These are phyloP conservation scores for Pythium dissimile DNA, from an alignment of 352 stramenopile species.

Conservation along the genomic window DNA sequence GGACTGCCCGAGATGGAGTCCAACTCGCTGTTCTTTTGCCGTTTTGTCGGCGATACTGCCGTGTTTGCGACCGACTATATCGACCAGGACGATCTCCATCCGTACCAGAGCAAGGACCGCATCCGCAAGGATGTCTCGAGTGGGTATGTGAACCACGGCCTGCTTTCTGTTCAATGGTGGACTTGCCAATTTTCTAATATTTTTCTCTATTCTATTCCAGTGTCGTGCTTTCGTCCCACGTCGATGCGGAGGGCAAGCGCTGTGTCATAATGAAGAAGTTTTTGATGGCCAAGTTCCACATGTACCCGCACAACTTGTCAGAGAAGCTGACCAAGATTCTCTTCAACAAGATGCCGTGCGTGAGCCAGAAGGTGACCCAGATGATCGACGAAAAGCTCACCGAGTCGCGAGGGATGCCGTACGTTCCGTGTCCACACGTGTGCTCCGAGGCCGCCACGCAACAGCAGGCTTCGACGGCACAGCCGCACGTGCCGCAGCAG, in stretches of 20 bases:
- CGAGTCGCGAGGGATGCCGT: slow-evolving; percentile 12
- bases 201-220: slow-evolving; percentile 11
- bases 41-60: slow-evolving; percentile 56
- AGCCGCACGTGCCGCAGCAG: slow-evolving; percentile 9
- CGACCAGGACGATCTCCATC: slow-evolving; percentile 73
- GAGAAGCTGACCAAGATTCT: slow-evolving; percentile 55
- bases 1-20: slow-evolving; percentile 69
- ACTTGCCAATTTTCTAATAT: background rate
- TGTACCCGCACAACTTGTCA: slow-evolving; percentile 72
- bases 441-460: background rate
- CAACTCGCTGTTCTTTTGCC: slow-evolving; percentile 65
- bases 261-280: slow-evolving; percentile 81
- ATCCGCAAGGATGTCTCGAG: slow-evolving; percentile 79
- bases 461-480: background rate
- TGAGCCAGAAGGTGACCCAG: slow-evolving; percentile 58
- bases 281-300: slow-evolving; percentile 77
- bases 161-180: background rate
- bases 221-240: slow-evolving; percentile 62
- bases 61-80: slow-evolving; percentile 76
- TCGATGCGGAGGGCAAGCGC: slow-evolving; percentile 55
- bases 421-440: background rate
- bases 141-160: slow-evolving; percentile 26
- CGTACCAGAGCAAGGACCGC: slow-evolving; percentile 59
- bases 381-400: slow-evolving; percentile 50
- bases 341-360: slow-evolving; percentile 60